Conservation (phyloP, 257 asterid species). For the Lycium barbarum region DNA sequence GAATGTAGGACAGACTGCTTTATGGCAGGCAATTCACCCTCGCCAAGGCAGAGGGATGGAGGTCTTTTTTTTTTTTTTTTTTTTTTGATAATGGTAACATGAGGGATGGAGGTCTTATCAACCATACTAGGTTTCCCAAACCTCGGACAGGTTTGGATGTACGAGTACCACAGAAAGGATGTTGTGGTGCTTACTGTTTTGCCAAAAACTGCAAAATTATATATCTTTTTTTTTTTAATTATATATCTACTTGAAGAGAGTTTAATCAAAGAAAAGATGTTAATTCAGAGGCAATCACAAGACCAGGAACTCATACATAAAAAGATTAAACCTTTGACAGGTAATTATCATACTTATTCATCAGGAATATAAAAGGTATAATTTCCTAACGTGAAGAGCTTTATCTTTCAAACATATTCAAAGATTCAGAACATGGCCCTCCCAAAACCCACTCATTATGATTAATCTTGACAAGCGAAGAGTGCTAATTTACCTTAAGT, state of each 20-base stretch:
- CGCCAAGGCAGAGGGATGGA: constrained; percentile 5
- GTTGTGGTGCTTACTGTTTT: background rate
- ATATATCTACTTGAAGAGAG: background rate
- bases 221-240: too few species aligned
- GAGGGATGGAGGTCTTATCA: background rate
- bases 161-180: background rate
- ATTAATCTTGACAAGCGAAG: constrained; percentile 17
- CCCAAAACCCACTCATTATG: background rate
- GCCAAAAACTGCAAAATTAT: constrained; percentile 14
- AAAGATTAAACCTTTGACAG: constrained; percentile 13
- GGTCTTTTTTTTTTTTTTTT: background rate
- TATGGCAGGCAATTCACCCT: background rate
- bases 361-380: background rate
- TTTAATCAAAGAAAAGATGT: constrained; percentile 10
- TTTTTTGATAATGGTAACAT: too few species aligned
- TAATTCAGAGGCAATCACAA: constrained; percentile 19
- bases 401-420: background rate
- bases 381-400: constrained; percentile 12
- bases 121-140: constrained; percentile 10
- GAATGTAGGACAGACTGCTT: background rate
- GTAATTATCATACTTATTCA: background rate
- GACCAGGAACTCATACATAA: constrained; percentile 5
- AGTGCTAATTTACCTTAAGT: background rate
- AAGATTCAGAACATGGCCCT: background rate
- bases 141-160: constrained; percentile 15